These are phyloP conservation scores for Ceratocystis colombiana DNA, from an alignment of 2,329 filamentous ascomycete species.

Conservation along the genomic window DNA sequence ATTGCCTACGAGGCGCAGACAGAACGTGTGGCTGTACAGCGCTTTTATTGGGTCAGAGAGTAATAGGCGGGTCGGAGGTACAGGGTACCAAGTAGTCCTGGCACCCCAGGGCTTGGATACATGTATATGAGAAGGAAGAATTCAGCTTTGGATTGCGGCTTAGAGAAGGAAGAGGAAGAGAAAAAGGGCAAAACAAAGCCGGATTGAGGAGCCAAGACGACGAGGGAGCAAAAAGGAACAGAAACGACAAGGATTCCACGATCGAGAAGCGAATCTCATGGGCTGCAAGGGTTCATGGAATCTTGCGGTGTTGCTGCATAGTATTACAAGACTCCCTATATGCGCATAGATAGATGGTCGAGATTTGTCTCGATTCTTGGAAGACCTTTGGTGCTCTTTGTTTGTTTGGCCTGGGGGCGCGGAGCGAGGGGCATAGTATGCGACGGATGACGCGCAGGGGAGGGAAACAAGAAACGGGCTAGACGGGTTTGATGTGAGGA, in stretches of 20 bases:
- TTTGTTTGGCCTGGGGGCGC: no score
- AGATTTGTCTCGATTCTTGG: neutral
- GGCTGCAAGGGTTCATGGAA: neutral
- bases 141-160: neutral
- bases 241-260: neutral
- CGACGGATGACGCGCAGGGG: neutral
- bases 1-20: constrained; percentile 4
- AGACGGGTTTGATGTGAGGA: neutral
- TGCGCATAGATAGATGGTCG: neutral
- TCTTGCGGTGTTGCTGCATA: neutral
- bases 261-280: neutral
- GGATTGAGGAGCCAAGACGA: neutral
- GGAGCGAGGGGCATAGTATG: neutral
- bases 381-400: no score
- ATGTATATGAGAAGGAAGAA: neutral
- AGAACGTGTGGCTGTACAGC: constrained; percentile 11
- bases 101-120: neutral
- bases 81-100: constrained; percentile 13
- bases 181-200: neutral
- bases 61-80: neutral
- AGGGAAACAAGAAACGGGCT: neutral
- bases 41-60: neutral
- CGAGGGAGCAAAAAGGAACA: neutral
- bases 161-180: neutral
- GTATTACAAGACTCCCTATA: neutral